phyloP scores from a whole-genome alignment of 2,329 filamentous ascomycete genomes.

The Emmonsiellopsis sp. region DNA sequence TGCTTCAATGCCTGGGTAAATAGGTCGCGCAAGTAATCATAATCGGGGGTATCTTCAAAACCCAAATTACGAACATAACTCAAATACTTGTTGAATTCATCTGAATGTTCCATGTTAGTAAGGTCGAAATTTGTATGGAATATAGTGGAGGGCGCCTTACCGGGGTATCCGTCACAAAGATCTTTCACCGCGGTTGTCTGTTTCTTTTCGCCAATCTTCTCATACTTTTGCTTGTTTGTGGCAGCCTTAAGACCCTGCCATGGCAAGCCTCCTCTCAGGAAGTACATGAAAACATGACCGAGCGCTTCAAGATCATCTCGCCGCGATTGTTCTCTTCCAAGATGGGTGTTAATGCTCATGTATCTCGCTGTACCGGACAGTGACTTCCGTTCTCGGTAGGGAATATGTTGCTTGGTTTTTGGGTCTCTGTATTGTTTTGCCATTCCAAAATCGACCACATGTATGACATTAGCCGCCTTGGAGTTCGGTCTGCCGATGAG shows the following conservation, averaged over 20 bases:
- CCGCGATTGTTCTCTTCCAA: conserved; percentile 90
- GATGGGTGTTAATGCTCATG: conserved; percentile 99
- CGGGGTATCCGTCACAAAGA: conserved; percentile 86
- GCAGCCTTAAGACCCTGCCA: conserved; percentile 62
- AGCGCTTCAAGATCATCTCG: conserved; percentile 89
- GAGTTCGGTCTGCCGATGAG: conserved; percentile 85
- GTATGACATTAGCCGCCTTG: conserved; percentile 94
- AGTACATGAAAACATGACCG: conserved; percentile 62
- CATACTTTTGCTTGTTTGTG: conserved; percentile 91
- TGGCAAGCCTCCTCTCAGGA: conserved; percentile 54
- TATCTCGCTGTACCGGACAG: conserved; percentile 93
- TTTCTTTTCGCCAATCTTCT: conserved; percentile 99
- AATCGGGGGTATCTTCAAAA: conserved; percentile 97
- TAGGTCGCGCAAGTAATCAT: conserved; percentile 91
- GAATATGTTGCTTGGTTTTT: conserved; percentile 98
- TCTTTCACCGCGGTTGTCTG: conserved; percentile 96
- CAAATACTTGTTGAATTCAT: conserved; percentile 96
- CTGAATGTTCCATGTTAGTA: conserved; percentile 29
- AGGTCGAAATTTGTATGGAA: not conserved
- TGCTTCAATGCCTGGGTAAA: conserved; percentile 95
- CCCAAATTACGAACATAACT: conserved; percentile 96
- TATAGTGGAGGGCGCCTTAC: conserved; percentile 30
- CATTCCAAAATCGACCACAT: conserved; percentile 99
- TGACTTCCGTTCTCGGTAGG: conserved; percentile 93
- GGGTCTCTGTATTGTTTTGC: conserved; percentile 98